These are phyloP conservation scores for Cutaneotrichosporon sp. DNA, from an alignment of 1,284 basidiomycete genomes.

Conservation along the genomic window DNA sequence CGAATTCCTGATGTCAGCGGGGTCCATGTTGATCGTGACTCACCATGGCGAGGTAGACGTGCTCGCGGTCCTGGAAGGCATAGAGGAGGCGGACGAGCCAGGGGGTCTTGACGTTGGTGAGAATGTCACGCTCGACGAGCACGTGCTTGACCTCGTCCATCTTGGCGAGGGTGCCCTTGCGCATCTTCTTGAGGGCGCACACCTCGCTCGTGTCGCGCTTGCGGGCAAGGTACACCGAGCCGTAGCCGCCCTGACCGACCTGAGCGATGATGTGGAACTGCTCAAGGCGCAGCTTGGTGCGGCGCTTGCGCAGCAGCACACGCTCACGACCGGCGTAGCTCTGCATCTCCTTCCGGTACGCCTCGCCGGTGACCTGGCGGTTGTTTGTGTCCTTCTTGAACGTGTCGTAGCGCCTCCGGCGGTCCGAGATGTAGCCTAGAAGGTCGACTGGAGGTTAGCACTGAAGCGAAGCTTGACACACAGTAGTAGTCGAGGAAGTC, in stretches of 20 bases:
- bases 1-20: slow-evolving; percentile 61
- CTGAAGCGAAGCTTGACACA: slow-evolving; percentile 13
- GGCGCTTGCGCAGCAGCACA: slow-evolving; percentile 76
- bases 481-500: slow-evolving; percentile 92
- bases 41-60: slow-evolving; percentile 87
- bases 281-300: slow-evolving; percentile 79
- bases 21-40: neutral
- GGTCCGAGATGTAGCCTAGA: slow-evolving; percentile 74
- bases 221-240: slow-evolving; percentile 86
- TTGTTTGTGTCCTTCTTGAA: slow-evolving; percentile 77
- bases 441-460: slow-evolving; percentile 57
- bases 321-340: slow-evolving; percentile 89
- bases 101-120: slow-evolving; percentile 89
- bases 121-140: slow-evolving; percentile 90
- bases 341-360: slow-evolving; percentile 74
- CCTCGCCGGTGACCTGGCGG: slow-evolving; percentile 57
- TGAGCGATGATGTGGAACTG: slow-evolving; percentile 93
- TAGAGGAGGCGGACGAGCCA: slow-evolving; percentile 90
- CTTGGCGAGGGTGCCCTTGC: slow-evolving; percentile 83
- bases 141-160: slow-evolving; percentile 94
- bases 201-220: slow-evolving; percentile 88
- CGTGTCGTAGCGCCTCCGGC: slow-evolving; percentile 70
- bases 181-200: slow-evolving; percentile 94
- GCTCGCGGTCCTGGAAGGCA: slow-evolving; percentile 83
- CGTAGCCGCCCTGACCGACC: slow-evolving; percentile 94